These are phyloP conservation scores for Penicillium daleae DNA, from an alignment of 495 filamentous ascomycete genomes.

Conservation along the genomic window DNA sequence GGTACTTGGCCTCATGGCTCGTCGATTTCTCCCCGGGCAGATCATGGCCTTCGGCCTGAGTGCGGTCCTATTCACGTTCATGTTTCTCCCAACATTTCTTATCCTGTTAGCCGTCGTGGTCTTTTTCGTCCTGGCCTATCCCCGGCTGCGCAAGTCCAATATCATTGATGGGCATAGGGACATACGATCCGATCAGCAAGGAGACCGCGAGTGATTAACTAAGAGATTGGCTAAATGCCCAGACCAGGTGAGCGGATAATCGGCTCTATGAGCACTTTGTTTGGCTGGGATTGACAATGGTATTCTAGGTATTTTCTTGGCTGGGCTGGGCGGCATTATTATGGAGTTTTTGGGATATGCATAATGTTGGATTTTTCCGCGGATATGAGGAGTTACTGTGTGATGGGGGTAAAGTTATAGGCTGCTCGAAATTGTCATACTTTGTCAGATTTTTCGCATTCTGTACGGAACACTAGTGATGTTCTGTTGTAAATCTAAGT, in stretches of 20 bases:
- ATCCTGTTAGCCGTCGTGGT: slow-evolving; percentile 41
- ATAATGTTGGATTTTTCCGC: background rate
- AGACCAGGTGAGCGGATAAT: background rate
- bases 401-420: background rate
- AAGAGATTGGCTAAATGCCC: background rate
- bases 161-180: background rate
- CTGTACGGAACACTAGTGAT: too few species aligned
- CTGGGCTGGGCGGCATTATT: background rate
- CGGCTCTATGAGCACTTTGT: background rate
- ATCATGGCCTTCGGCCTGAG: slow-evolving; percentile 42
- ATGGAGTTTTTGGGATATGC: slow-evolving; percentile 7
- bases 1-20: slow-evolving; percentile 36
- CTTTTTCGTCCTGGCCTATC: slow-evolving; percentile 43
- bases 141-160: slow-evolving; percentile 31
- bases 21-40: slow-evolving; percentile 36
- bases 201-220: background rate
- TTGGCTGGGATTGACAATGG: background rate
- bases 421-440: background rate
- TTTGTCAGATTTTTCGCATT: too few species aligned
- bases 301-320: background rate
- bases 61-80: slow-evolving; percentile 43
- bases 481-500: too few species aligned
- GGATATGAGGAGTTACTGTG: too few species aligned
- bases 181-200: too few species aligned
- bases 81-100: slow-evolving; percentile 47